Evolutionary conservation across 83 land plant genomes (phyloP), one percentile per base, ranked within the genome.

Genomic region (Diphasiastrum complanatum): DNA sequence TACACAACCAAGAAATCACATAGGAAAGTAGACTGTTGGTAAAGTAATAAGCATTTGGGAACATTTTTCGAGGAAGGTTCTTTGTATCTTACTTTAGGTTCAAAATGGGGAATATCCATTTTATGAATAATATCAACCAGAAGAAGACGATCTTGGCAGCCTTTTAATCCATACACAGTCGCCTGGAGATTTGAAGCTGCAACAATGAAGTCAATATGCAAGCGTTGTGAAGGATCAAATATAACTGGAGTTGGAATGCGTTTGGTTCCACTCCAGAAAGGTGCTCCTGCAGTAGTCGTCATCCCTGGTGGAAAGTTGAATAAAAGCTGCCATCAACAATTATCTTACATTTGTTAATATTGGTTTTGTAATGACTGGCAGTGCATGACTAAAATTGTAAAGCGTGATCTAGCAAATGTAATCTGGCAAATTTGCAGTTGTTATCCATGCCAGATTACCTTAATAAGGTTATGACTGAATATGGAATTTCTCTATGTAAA

Each of bases 231-330:
- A 27, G 66, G 53, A 61, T 78, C 66, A 55, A 78, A 78, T 6
- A 46, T 54, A 12, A 78, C 10, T 26, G 81, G 71, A 30, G 65
- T 61, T 33, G 81, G 81, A 25, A 59, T 43, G 27, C 81, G 59
- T 53, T 78, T 78, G 12, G 81, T 78, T 47, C 81, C 81, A 62
- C 81, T 78, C 81, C 81, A 78, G 58, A 78, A 78, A 8, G 75
- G 79, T 4, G 79, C 71, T 38, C 79, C 79, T 14, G 79, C 80
- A 36, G 79, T 61, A 24, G 81, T 78, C 36, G 40, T 65, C 81
- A 78, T 78, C 43, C 72, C 81, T 19, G 64, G 56, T 16, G 81
- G 81, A 33, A 78, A 78, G 51, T 75, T 78, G 55, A 69, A 70
- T 36, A 67, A 72, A 50, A 78, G 72, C 81, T 78, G 79, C 47